Conservation (phyloP, 345 rosid genomes). For the Ceriops zippeliana region DNA sequence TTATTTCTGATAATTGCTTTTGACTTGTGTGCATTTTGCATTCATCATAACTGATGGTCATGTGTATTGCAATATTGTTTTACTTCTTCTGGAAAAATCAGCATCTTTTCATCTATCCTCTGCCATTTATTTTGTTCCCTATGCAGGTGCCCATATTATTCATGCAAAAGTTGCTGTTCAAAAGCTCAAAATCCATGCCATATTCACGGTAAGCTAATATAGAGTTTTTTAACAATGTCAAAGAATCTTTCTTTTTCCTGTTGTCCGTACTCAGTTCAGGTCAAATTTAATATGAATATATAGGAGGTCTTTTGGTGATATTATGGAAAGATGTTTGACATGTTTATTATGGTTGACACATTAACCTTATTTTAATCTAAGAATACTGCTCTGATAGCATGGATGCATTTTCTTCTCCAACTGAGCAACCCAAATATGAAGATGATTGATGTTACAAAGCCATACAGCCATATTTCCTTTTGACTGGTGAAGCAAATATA, state of each 20-base stretch:
- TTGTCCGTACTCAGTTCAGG: not conserved
- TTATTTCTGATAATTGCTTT: not conserved
- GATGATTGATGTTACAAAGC: too few species aligned
- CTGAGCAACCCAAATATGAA: too few species aligned
- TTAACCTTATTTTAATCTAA: too few species aligned
- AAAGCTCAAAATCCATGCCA: slow-evolving; percentile 93
- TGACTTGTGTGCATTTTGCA: not conserved
- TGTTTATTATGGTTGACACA: too few species aligned
- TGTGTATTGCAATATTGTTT: too few species aligned
- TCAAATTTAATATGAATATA: slow-evolving; percentile 4
- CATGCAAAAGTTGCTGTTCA: slow-evolving; percentile 94
- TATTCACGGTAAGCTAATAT: slow-evolving; percentile 69
- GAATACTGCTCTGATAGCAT: too few species aligned
- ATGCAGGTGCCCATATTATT: slow-evolving; percentile 88
- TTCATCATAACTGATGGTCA: too few species aligned
- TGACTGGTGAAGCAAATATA: too few species aligned
- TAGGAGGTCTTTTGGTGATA: slow-evolving; percentile 2
- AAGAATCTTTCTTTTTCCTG: not conserved
- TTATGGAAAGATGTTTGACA: not conserved
- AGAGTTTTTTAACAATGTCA: not conserved
- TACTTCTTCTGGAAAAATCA: not conserved
- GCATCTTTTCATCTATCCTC: slow-evolving; percentile 1
- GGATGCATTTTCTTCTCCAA: too few species aligned
- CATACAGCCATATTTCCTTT: too few species aligned
- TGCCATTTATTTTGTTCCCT: slow-evolving; percentile 19